phyloP scores from a whole-genome alignment of 768 basidiomycete species.

The Pleurotus sapidus region DNA sequence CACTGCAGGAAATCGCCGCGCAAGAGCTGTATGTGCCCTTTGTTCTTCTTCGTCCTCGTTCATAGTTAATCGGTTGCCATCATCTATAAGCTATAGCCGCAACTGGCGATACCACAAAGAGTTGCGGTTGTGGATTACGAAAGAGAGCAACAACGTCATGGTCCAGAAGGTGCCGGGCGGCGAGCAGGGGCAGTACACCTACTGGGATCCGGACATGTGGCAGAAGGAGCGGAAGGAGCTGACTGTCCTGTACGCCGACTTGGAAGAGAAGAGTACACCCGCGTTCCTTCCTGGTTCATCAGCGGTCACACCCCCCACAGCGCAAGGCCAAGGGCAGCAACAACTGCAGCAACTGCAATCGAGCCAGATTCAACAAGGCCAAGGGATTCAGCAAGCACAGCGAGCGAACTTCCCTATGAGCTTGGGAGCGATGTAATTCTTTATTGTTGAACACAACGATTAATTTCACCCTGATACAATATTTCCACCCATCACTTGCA shows the following conservation, averaged over 20 bases:
- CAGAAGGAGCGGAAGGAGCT: conserved; percentile 75
- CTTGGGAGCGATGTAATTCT: conserved; percentile 44
- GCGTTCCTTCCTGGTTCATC: conserved; percentile 48
- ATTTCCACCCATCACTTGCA: conserved; percentile 5
- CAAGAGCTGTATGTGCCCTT: conserved; percentile 79
- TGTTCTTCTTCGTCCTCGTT: no score
- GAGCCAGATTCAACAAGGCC: conserved; percentile 25
- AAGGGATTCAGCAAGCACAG: conserved; percentile 29
- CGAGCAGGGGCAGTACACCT: conserved; percentile 87
- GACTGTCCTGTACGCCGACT: conserved; percentile 69
- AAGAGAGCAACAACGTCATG: conserved; percentile 76
- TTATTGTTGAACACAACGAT: conserved; percentile 13
- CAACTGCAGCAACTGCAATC: conserved; percentile 28
- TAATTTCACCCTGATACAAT: conserved; percentile 5
- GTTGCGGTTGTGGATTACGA: conserved; percentile 79
- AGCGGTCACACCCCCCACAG: conserved; percentile 30
- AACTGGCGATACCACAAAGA: conserved; percentile 98
- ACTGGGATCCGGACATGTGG: conserved; percentile 85
- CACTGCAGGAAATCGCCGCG: conserved; percentile 90
- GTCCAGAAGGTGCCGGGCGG: conserved; percentile 77
- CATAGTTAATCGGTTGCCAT: not conserved
- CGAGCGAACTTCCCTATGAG: conserved; percentile 51
- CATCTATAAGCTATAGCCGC: conserved; percentile 69
- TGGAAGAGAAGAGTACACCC: conserved; percentile 70
- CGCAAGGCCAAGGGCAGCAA: conserved; percentile 30